Percentiles rank a stretch among this genome's conserved stretches.
Conservation (phyloP, 345 rosid genomes). For the Pistacia integerrima region DNA sequence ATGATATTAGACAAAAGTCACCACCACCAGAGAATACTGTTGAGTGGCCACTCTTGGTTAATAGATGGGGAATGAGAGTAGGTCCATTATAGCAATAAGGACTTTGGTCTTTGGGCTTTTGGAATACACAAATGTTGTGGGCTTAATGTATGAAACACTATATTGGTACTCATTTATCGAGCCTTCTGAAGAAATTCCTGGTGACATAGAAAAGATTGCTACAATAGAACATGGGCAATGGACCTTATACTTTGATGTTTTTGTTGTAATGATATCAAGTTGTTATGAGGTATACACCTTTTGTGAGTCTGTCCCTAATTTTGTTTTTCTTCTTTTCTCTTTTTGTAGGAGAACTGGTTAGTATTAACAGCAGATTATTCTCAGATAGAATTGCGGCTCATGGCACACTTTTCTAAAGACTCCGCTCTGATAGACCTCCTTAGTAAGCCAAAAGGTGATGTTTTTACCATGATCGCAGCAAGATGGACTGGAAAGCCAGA, state of each 20-base stretch:
- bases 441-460: constrained; percentile 77
- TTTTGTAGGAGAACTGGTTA: constrained; percentile 88
- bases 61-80: not conserved
- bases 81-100: not conserved
- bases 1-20: too few relatives aligned
- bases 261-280: not conserved
- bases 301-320: not conserved
- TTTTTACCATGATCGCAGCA: constrained; percentile 89
- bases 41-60: too few relatives aligned
- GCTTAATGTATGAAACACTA: too few relatives aligned
- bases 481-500: constrained; percentile 80
- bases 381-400: constrained; percentile 89
- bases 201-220: too few relatives aligned
- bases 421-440: constrained; percentile 74
- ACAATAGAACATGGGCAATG: too few relatives aligned
- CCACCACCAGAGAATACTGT: too few relatives aligned
- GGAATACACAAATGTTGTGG: too few relatives aligned
- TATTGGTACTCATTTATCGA: too few relatives aligned
- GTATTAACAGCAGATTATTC: constrained; percentile 93
- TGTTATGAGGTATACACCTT: not conserved
- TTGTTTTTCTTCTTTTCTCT: constrained; percentile 4
- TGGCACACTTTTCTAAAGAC: constrained; percentile 96
- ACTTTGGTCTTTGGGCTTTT: not conserved
- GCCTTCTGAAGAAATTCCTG: too few relatives aligned
- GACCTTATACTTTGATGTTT: too few relatives aligned